These are phyloP conservation scores for Claviceps africana DNA, from an alignment of 2,329 filamentous ascomycete species.

Conservation along the genomic window DNA sequence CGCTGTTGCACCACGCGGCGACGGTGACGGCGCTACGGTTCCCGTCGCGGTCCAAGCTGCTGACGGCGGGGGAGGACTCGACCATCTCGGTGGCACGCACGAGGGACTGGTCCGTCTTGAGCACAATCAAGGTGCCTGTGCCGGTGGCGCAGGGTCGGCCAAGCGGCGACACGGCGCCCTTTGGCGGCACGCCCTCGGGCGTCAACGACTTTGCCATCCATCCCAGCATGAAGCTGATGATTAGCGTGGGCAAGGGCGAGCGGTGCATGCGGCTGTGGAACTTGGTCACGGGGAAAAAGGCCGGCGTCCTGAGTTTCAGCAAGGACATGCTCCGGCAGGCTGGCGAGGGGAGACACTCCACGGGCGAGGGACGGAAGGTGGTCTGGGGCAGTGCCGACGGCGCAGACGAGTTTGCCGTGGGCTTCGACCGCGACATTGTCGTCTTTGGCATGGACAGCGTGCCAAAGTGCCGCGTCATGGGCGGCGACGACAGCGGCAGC, in stretches of 20 bases:
- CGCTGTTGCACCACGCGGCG: slow-evolving; percentile 72
- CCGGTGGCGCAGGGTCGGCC: slow-evolving; percentile 69
- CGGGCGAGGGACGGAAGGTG: slow-evolving; percentile 71
- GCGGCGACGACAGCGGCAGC: slow-evolving; percentile 20
- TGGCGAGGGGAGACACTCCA: slow-evolving; percentile 62
- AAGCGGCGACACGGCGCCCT: slow-evolving; percentile 76
- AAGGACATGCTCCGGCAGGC: slow-evolving; percentile 57
- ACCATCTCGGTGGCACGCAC: slow-evolving; percentile 78
- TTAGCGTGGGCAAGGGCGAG: slow-evolving; percentile 82
- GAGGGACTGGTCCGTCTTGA: slow-evolving; percentile 78
- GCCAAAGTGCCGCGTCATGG: slow-evolving; percentile 59
- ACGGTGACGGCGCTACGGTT: slow-evolving; percentile 70
- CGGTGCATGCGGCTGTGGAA: slow-evolving; percentile 92
- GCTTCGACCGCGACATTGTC: slow-evolving; percentile 72
- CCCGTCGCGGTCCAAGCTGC: slow-evolving; percentile 71
- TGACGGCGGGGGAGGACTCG: slow-evolving; percentile 82
- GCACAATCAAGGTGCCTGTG: slow-evolving; percentile 75
- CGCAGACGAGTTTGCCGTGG: slow-evolving; percentile 73
- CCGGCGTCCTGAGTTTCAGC: slow-evolving; percentile 77
- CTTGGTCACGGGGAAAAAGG: slow-evolving; percentile 88
- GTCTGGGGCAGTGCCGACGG: slow-evolving; percentile 61
- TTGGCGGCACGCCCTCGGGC: slow-evolving; percentile 69
- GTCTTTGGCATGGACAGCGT: slow-evolving; percentile 83
- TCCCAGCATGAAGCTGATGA: slow-evolving; percentile 91
- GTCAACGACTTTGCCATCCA: slow-evolving; percentile 94